Conservation (phyloP, 139 green algal genomes). For the Yamagishiella unicocca region DNA sequence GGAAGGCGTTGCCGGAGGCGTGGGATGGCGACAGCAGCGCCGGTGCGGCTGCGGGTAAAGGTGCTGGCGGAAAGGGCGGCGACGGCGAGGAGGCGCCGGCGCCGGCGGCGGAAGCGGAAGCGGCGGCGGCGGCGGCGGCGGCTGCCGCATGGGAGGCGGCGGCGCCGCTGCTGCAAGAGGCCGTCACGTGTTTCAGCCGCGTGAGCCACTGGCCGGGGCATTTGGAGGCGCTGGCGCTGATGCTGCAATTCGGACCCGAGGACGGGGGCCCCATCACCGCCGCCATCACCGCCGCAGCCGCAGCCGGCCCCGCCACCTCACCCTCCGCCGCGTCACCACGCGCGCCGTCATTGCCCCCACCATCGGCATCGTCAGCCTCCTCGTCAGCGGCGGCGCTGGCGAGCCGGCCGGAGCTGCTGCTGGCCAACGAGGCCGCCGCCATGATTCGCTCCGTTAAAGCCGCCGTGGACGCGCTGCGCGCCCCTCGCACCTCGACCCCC, state of each 20-base stretch:
- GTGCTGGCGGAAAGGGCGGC: not conserved
- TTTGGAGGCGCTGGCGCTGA: conserved; percentile 1
- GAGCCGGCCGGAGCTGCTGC: not conserved
- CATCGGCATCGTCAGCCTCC: not conserved
- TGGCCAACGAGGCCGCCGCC: not conserved
- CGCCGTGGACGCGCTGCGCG: not conserved
- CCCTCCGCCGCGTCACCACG: too few relatives aligned
- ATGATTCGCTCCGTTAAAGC: not conserved
- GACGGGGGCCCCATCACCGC: not conserved
- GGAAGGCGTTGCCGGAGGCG: not conserved
- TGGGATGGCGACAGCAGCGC: too few relatives aligned
- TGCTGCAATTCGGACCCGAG: not conserved
- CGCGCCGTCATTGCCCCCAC: too few relatives aligned
- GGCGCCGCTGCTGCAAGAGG: not conserved
- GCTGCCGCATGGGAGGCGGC: not conserved
- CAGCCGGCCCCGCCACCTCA: too few relatives aligned
- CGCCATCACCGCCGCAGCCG: not conserved
- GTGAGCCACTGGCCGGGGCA: conserved; percentile 1
- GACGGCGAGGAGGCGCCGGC: not conserved
- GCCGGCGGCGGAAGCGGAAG: not conserved
- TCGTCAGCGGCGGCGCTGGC: not conserved
- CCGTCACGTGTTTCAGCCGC: not conserved
- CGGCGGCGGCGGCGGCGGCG: not conserved
- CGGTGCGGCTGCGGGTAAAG: too few relatives aligned
- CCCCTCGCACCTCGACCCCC: not conserved